Base-by-base conservation (phyloP, 2,329 filamentous ascomycete genomes). In the Camillea tinctor region DNA sequence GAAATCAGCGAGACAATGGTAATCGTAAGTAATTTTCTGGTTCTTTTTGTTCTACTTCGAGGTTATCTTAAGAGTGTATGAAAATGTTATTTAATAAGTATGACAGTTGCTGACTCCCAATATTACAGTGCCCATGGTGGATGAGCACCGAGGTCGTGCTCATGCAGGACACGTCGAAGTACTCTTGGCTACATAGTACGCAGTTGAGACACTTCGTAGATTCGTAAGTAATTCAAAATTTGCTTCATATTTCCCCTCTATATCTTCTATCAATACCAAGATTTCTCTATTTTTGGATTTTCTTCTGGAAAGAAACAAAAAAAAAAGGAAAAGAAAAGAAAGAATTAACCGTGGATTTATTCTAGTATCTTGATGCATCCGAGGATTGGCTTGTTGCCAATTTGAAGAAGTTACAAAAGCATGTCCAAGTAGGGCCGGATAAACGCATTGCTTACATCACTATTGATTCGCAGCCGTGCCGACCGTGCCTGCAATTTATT, bases 381-480 rank as follows among this genome's bases (percentile, higher is more conserved):
- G 22, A 65, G 3, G 56, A 64, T 17, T 52, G 50, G 36, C 23
- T 61, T 2, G 58, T 69, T 2, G 44, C 36, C 3, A 57, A 62
- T 3, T 13, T 71, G 5, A 60, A 51, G 15, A 56, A 26, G 3
- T 50, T 70, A 1, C 59, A 40, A 22, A 6, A n/a, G 1, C 48
- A 44, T 1, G 54, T 30, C 13, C 26, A 55, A 0, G 57, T 71
- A 0, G 64, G 62, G 0, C 7, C 8, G 26, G 26, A 60, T 13
- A 50, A 30, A 1, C 60, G 65, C 2, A 44, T 44, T 1, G 62
- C 64, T 0, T 52, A 66, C 8, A 68, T 71, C 2, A 64, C 61
- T 6, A 69, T 71, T 1, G 68, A 69, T 26, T 64, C 62, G 0
- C 60, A 71, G 17, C 67, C 68, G 0, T 71, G 69, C 26, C 15